These are phyloP conservation scores for Naegleria fowleri DNA, from an alignment of 208 protist species.

Conservation along the genomic window DNA sequence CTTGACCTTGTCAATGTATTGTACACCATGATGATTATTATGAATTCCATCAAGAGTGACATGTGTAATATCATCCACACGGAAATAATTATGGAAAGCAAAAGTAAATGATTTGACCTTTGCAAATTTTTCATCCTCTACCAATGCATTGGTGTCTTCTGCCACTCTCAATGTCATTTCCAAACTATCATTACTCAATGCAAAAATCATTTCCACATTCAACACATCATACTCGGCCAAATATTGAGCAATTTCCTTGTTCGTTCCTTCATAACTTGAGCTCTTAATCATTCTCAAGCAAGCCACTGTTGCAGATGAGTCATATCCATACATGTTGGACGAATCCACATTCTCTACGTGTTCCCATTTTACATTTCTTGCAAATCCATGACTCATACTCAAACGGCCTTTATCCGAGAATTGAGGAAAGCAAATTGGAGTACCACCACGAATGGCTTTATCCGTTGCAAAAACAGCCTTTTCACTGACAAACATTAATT, in stretches of 20 bases:
- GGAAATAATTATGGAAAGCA: conserved; percentile 22
- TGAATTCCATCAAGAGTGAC: not conserved
- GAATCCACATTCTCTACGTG: no score
- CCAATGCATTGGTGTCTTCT: not conserved
- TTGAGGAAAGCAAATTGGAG: not conserved
- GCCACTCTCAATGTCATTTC: not conserved
- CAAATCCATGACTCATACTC: not conserved
- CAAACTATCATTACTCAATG: not conserved
- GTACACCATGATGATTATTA: not conserved
- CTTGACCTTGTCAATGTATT: not conserved
- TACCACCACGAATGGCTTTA: not conserved
- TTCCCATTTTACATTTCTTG: not conserved
- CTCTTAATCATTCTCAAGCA: not conserved
- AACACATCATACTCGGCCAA: not conserved
- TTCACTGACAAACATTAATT: not conserved
- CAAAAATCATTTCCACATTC: not conserved
- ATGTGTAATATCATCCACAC: not conserved
- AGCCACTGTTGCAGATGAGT: not conserved
- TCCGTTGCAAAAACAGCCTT: not conserved
- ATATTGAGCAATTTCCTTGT: not conserved
- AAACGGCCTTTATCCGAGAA: not conserved
- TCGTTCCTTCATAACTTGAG: not conserved
- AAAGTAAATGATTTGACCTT: not conserved
- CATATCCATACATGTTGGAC: not conserved
- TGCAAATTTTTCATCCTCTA: not conserved